phyloP scores from a whole-genome alignment of 495 filamentous ascomycete genomes.

The Polyplosphaeria fusca region DNA sequence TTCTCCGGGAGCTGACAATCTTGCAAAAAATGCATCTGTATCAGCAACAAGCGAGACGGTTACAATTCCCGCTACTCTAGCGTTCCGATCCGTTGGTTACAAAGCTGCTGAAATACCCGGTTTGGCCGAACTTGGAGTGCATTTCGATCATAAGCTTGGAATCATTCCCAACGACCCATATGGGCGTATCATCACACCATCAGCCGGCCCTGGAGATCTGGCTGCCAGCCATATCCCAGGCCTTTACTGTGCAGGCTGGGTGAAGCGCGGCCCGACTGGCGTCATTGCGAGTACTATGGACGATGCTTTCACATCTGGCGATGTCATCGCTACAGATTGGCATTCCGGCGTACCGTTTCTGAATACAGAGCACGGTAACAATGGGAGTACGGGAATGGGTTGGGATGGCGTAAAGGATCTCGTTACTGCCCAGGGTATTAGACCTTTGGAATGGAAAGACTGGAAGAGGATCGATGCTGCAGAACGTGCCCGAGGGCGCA shows the following conservation, averaged over 20 bases:
- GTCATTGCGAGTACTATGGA: constrained; percentile 96
- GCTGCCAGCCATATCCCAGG: constrained; percentile 60
- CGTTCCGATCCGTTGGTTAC: constrained; percentile 92
- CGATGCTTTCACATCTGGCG: constrained; percentile 86
- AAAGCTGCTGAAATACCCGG: constrained; percentile 73
- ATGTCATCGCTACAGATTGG: constrained; percentile 76
- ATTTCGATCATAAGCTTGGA: constrained; percentile 69
- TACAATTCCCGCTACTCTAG: constrained; percentile 57
- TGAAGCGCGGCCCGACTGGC: constrained; percentile 90
- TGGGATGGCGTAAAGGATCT: constrained; percentile 71
- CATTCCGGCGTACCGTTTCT: constrained; percentile 35
- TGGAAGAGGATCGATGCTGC: constrained; percentile 82
- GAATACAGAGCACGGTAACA: constrained; percentile 30
- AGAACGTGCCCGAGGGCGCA: constrained; percentile 65
- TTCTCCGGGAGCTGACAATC: constrained; percentile 45
- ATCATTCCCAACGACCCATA: constrained; percentile 81
- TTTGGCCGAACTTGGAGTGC: constrained; percentile 70
- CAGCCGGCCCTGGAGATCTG: constrained; percentile 30
- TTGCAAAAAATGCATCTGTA: constrained; percentile 54
- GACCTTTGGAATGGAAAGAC: constrained; percentile 71
- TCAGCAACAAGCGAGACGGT: constrained; percentile 46
- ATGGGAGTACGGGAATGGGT: constrained; percentile 52
- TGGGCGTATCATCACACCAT: constrained; percentile 62
- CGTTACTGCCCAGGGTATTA: constrained; percentile 50
- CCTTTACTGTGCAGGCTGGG: constrained; percentile 93